Base-by-base conservation (phyloP, 2,329 filamentous ascomycete species). In the Penicillium occitanis region DNA sequence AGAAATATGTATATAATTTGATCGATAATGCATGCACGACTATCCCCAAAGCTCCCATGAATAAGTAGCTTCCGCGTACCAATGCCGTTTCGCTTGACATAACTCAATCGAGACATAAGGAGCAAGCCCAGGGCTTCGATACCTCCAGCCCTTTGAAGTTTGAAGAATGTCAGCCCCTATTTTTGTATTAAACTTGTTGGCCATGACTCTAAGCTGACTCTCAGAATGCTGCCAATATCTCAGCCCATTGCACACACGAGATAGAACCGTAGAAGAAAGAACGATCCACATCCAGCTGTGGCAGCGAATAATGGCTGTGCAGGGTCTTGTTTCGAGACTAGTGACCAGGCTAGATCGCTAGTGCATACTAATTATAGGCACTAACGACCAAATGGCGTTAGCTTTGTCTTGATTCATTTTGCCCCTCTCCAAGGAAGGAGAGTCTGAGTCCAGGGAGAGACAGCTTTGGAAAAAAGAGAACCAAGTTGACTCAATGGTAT, bases 351-450 rank as follows among this genome's bases (percentile, higher is more conserved):
- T 25, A 59, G 22, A 28, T 60, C 37, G 17, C 40, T 60, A 60
- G 57, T 40, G 35, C 40, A 19, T 60, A 60, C 57, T 60, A 60
- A 60, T 60, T 44, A 44, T 60, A 60, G 53, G 57, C 57, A 44
- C 57, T 46, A 60, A n/a, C 25, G 22, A 60, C 57, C 22, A 46
- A 46, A 60, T 46, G 17, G 57, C 40, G 57, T 60, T 60, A 60
- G 57, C 40, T 6, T 60, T 60, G 57, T 60, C 57, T 60, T 46
- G 35, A 40, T 44, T 37, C 14, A 33, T 46, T 60, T 46, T 60
- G 57, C 57, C 57, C 57, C 57, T 59, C 57, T 30, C 8, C 51
- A 55, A 55, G 30, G 28, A 57, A 19, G 50, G 50, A 33, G 30
- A 25, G 19, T 57, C 33, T 40, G 53, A 57, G 53, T 37, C 33